A percentile compares a stretch with the other conserved stretches of the same genome.
These are phyloP conservation scores for Hippophae rhamnoides DNA, from an alignment of 306 rosid genomes.

Conservation along the genomic window DNA sequence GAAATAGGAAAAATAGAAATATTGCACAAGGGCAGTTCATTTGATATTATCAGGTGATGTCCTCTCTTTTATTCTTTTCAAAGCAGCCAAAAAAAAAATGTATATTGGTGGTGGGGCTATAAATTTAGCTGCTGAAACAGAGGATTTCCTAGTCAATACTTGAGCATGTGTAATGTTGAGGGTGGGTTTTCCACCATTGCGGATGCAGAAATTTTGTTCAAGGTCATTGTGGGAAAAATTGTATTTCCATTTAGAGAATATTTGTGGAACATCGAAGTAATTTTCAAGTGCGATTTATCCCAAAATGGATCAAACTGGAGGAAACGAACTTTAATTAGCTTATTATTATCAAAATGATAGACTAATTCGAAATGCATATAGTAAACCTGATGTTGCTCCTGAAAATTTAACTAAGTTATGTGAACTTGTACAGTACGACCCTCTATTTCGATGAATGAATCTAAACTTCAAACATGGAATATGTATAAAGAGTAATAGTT, in stretches of 20 bases:
- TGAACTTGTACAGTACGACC: too few species aligned
- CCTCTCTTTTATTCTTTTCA: slow-evolving; percentile 16
- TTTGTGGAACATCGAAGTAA: background rate
- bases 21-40: slow-evolving; percentile 47
- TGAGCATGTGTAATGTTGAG: slow-evolving; percentile 45
- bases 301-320: background rate
- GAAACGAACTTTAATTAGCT: background rate
- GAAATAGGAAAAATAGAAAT: slow-evolving; percentile 41
- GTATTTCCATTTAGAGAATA: background rate
- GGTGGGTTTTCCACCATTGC: slow-evolving; percentile 68
- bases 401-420: too few species aligned
- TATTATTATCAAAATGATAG: too few species aligned
- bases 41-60: slow-evolving; percentile 26
- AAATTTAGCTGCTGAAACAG: slow-evolving; percentile 40
- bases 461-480: too few species aligned
- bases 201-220: slow-evolving; percentile 29
- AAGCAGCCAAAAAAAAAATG: slow-evolving; percentile 25
- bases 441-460: too few species aligned
- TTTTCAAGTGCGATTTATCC: background rate
- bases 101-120: slow-evolving; percentile 79
- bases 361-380: too few species aligned
- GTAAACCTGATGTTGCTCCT: too few species aligned
- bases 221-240: slow-evolving; percentile 2
- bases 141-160: slow-evolving; percentile 43
- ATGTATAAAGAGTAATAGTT: too few species aligned